Evolutionary conservation across 805 yeast genomes (phyloP), one percentile per base, ranked within the genome.

Genomic region (Debaryomyces hansenii): DNA sequence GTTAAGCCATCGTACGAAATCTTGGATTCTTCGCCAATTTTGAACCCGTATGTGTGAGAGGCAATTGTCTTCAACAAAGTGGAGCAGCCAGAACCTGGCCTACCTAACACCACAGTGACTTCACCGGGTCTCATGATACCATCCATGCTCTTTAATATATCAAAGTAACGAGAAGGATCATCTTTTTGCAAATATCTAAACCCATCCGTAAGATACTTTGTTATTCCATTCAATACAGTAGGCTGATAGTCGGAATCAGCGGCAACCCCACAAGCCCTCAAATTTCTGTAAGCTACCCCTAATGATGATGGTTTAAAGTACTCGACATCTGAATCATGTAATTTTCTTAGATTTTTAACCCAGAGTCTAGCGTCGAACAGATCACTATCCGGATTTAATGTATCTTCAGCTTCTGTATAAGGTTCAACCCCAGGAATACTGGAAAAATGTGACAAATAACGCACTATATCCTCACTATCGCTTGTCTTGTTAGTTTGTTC

Each of bases 231-330:
- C 20, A 72, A 56, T 3, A 81, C 78, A 3, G 84, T 83, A 3
- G 81, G 70, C 62, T 83, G 88, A 62, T 79, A 84, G 57, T 84
- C 87, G 9, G 85, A 76, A 61, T 83, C 89, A 3, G 83, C 72
- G 3, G 89, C 85, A 43, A 80, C 72, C 61, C 90, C 90, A 51
- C 64, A 76, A 3, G 85, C 87, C 47, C 84, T 60, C 56, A 84
- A 66, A 56, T 82, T 64, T 47, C 75, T 73, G 72, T 80, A 83
- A 7, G 80, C 79, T 48, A 85, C 63, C 18, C 87, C 86, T 52
- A 85, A 65, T 14, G 78, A 69, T 27, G 82, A 70, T 16, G 84
- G 86, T 57, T 78, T 82, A 59, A 79, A 84, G 64, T 80, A 80
- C 20, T 83, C 87, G 0, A 80, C 79, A 54, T 85, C 86, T 2